A percentile compares a stretch with the other conserved stretches of the same genome.
These are phyloP conservation scores for Diplocarpon rosae DNA, from an alignment of 2,329 filamentous ascomycete species.

Conservation along the genomic window DNA sequence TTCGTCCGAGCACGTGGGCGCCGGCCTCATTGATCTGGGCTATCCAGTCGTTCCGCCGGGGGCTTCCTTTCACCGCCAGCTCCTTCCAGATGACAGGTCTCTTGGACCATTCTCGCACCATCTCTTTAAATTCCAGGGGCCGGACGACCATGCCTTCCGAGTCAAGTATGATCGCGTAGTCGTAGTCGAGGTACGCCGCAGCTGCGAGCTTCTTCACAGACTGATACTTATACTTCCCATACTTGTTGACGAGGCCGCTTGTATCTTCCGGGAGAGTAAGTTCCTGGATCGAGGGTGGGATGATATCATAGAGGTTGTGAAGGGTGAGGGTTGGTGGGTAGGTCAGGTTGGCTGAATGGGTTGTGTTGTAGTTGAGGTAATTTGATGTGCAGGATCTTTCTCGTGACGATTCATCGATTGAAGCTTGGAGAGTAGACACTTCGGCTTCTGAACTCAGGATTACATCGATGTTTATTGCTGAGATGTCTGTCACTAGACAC, in stretches of 20 bases:
- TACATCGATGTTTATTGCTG: background rate
- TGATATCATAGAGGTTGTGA: background rate
- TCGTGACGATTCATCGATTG: background rate
- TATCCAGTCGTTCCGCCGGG: background rate
- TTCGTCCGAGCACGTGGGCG: background rate
- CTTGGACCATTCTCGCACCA: background rate
- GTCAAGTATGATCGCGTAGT: background rate
- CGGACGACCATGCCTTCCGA: background rate
- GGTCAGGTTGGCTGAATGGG: background rate
- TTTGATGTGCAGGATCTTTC: background rate
- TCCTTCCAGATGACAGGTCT: background rate
- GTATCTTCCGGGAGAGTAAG: background rate
- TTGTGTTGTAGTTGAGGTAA: background rate
- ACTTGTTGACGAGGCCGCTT: background rate
- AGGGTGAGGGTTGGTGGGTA: background rate
- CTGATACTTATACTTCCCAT: conserved; percentile 2
- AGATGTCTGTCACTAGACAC: background rate
- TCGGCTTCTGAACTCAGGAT: background rate
- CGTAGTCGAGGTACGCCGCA: background rate
- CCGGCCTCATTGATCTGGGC: background rate
- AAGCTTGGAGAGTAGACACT: background rate
- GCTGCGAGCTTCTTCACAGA: conserved; percentile 1
- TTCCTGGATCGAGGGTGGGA: background rate
- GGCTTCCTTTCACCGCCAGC: background rate
- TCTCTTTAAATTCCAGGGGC: background rate